Evolutionary conservation across 2,329 filamentous ascomycete genomes (phyloP), one percentile per base, ranked within the genome.

Genomic region (Sporothrix brasiliensis): DNA sequence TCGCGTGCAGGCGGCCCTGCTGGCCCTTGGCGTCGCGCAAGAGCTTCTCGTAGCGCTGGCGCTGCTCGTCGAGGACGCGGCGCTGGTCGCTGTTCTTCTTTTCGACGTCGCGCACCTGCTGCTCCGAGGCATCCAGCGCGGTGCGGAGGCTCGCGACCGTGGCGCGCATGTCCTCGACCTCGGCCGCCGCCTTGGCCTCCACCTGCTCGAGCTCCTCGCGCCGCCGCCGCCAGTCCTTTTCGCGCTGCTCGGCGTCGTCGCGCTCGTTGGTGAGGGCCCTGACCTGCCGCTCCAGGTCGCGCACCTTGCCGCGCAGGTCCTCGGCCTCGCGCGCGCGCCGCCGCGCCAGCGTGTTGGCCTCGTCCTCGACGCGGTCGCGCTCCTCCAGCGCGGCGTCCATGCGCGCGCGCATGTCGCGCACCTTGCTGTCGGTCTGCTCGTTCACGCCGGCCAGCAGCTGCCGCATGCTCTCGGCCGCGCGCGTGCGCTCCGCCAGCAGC

Each of bases 391-490:
- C 94, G 1, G 92, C 85, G 76, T 98, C 94, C 85, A 98, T 90
- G 2, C 91, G 89, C 71, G 92, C 89, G 69, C 92, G 91, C 89
- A 97, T 95, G 74, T 98, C 94, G 39, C 92, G 89, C 21, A 97
- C 87, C 76, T 93, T 92, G 72, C 84, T 84, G 74, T 98, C 94
- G 1, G 94, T 89, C 11, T 92, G 87, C 72, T 91, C 88, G 78
- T 98, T 93, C 10, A 94, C 92, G 74, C 98, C 94, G 19, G 90
- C 90, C 14, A 99, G 83, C 72, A 98, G 85, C 65, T 93, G 86
- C 47, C 95, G 89, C 94, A 99, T 98, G 0, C 93, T 97, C 81
- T 98, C 94, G 34, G 89, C 92, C 80, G 99, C 95, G 56, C 95
- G 88, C 4, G 92, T 94, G 34, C 95, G 89, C 79, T 99, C 95